Evolutionary conservation across 441 rosid species (phyloP), one percentile per base, ranked within the genome.

Genomic region (Gossypium gossypioides): DNA sequence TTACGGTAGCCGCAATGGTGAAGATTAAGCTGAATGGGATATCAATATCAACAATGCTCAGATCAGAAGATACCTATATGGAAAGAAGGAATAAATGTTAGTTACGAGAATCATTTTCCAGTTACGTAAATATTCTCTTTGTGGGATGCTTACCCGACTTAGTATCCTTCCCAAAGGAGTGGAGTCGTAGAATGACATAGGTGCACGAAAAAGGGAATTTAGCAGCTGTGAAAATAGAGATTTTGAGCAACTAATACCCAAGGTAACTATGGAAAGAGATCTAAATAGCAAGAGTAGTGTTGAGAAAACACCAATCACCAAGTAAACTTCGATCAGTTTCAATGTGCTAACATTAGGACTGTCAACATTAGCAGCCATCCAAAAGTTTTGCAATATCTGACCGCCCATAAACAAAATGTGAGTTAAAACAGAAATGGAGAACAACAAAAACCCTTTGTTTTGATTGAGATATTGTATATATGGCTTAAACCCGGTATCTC

Each of bases 131-230:
- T 40, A 51, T 19, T 73, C 68, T 56, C 21, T 29, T 44, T 56
- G 48, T 3, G 27, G 60, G 74, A 75, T 65, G 65, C 79, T 54
- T 86, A 96, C 99, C 81, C 98, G 86, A 73, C 96, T 89, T 52
- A 96, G 98, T 74, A 96, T 89, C 80, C 99, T 81, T 77, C 99
- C 99, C 18, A 96, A 85, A 54, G 97, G 98, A 0, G 97, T 96
- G 71, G 98, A 91, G 81, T 96, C 98, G 48, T 88, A 93, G 73
- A 96, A 91, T 0, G 94, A 89, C 98, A 93, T 91, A 27, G 98
- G 99, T 3, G 96, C 97, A 27, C 86, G 88, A 72, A 91, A 90
- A 69, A 93, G 94, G 57, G 98, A 91, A 80, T 90, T 82, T 18
- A 93, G 71, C 65, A 96, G 91, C 80, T 88, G 90, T 10, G 94